Evolutionary conservation across 306 rosid genomes (phyloP).

Genomic region (Acacia melanoxylon): DNA sequence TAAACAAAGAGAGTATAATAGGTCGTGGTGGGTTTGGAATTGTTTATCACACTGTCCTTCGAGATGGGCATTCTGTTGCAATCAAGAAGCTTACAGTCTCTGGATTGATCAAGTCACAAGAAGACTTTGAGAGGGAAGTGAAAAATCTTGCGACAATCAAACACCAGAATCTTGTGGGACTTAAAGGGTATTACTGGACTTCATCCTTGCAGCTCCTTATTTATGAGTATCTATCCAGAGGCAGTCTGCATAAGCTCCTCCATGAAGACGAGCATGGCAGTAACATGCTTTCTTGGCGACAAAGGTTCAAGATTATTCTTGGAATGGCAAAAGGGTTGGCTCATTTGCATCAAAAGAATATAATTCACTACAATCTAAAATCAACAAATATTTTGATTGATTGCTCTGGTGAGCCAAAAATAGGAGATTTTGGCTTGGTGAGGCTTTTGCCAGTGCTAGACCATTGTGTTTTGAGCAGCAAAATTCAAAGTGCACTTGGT

Average conservation of each 20-base stretch:
- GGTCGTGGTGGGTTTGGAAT: slow-evolving; percentile 98
- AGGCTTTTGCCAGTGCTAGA: slow-evolving; percentile 79
- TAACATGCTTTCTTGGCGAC: slow-evolving; percentile 66
- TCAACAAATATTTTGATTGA: slow-evolving; percentile 76
- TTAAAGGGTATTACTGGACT: slow-evolving; percentile 91
- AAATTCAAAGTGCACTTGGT: slow-evolving; percentile 89
- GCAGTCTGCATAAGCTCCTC: slow-evolving; percentile 76
- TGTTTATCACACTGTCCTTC: slow-evolving; percentile 68
- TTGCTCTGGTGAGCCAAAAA: slow-evolving; percentile 63
- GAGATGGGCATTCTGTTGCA: slow-evolving; percentile 74
- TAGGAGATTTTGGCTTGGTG: slow-evolving; percentile 84
- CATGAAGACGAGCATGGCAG: slow-evolving; percentile 57
- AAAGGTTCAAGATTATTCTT: slow-evolving; percentile 77
- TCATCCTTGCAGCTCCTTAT: slow-evolving; percentile 82
- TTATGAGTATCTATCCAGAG: slow-evolving; percentile 66
- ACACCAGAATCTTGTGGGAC: slow-evolving; percentile 81
- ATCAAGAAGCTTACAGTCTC: slow-evolving; percentile 82
- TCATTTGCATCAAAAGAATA: slow-evolving; percentile 67
- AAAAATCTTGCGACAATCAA: slow-evolving; percentile 62
- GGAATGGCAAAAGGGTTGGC: slow-evolving; percentile 96
- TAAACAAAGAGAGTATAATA: slow-evolving; percentile 76
- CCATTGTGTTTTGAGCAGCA: slow-evolving; percentile 86
- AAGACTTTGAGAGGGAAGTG: slow-evolving; percentile 78
- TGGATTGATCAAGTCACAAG: slow-evolving; percentile 68
- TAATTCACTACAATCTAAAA: slow-evolving; percentile 84